Base-by-base conservation (phyloP, 805 yeast species). In the Dipodascus albidus region DNA sequence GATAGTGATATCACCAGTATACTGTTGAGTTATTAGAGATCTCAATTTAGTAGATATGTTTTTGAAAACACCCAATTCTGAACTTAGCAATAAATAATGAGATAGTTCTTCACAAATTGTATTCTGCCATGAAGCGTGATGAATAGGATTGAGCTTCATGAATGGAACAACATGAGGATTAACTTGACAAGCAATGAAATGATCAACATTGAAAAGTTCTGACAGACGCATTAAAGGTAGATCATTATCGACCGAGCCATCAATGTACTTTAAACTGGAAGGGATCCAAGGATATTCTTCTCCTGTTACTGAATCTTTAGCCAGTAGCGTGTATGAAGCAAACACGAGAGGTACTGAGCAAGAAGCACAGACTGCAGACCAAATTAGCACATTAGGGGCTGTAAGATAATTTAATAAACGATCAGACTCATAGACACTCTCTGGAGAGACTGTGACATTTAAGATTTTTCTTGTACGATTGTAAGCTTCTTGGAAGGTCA, bases 191-290 rank as follows among this genome's bases (percentile, higher is more conserved):
- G 97, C 99, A 60, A 93, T 89, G 57, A 93, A 90, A 67, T 93
- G 96, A 65, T 93, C 96, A 27, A 93, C 96, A 63, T 93, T 91
- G 67, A 93, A 93, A 96, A 93, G 89, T 65, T 93, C 99, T 20
- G 95, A 84, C 21, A 93, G 73, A 59, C 97, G 77, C 1, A 95
- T 77, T 23, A 89, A 83, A 2, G 99, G 99, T 52, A 93, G 70
- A 67, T 93, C 99, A 58, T 87, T 87, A 63, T 91, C 95, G 4
- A 93, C 96, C 0, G 96, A 88, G 0, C 99, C 99, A 67, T 93
- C 99, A 27, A 93, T 90, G 68, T 85, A 93, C 61, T 85, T 84
- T 38, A 84, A 79, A 0, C 87, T 75, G 19, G 83, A 76, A 60
- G 52, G n/a, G 64, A 53, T 27, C 98, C 98, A 93, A 60, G 88